Base-by-base conservation (phyloP, 139 green algal genomes). In the Closterium sp. region DNA sequence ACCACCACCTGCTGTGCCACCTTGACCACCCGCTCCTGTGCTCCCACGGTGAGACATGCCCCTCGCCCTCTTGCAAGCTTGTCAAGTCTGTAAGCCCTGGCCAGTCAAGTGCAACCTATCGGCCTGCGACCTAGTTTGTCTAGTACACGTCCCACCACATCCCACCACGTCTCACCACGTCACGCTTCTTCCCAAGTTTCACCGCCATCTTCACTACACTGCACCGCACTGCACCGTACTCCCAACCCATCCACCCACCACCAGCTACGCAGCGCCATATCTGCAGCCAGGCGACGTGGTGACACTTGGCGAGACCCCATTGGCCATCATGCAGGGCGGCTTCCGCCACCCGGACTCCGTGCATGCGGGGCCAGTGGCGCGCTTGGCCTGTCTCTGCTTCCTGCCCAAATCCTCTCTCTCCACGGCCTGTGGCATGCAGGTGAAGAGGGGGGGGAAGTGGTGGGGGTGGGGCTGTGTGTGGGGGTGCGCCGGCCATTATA, bases 391-490 rank as follows among this genome's bases (percentile, higher is more conserved):
- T 89, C 73, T 22, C 19, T 31, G 90, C 88, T 96, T 96, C 92
- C 86, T 94, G 7, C 94, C 95, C 13, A 94, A 91, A 4, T 95
- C 91, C 62, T 95, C 91, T 70, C 89, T 96, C 85, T 94, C 95
- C n/a, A 96, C 94, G 2, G 95, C 94, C 19, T 96, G 94, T 34
- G 95, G 95, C 42, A 95, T 96, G 94, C 95, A 96, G 84, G 89
- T 87, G 5, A 38, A 38, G 4, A 4, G 34, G 7, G 1, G 4
- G 79, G 19, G n/a, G 27, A 1, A 10, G 31, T 30, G 79, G 2
- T 38, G 9, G 22, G 22, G 5, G 73, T 86, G 9, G 9, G 22
- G 73, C n/a, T n/a, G n/a, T n/a, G n/a, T n/a, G n/a, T n/a, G n/a
- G n/a, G 79, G 9, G 32, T 38, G 32, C 32, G 2, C 3, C 32